Evolutionary conservation across 2,329 filamentous ascomycete genomes (phyloP), one percentile per base, ranked within the genome.

Genomic region (Neonectria coccinea): DNA sequence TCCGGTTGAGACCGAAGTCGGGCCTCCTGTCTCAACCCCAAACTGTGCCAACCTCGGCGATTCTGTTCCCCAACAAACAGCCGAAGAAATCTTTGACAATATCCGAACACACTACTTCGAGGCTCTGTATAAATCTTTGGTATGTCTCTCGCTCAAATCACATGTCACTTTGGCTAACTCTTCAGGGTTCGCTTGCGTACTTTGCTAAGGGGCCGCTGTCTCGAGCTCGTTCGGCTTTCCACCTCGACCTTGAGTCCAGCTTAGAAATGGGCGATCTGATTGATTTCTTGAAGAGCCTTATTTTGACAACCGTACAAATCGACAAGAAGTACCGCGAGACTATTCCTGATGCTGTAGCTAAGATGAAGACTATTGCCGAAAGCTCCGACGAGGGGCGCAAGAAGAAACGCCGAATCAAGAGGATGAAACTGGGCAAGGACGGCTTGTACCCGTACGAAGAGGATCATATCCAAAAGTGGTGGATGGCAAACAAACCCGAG

Each of bases 181-280:
- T 33, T 3, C 10, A 92, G 85, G 92, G 91, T 36, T 93, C 92
- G 4, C 80, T 95, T 61, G 92, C 92, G 62, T 96, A 94, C 77
- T 94, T 95, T 78, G 90, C 90, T 20, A 96, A 96, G 80, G 92
- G 92, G 1, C 91, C 92, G 1, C 81, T 96, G 20, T 92, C 92
- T 48, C 86, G 92, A 70, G 90, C 91, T 50, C 87, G 92, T 64
- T 91, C 90, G 51, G 86, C 89, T 14, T 93, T 93, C 67, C 87
- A 89, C 62, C 79, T 88, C 14, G 86, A 89, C 65, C 86, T 86
- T 56, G 87, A 90, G 74, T 81, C 85, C 7, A 86, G 84, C 22
- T 79, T 90, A 20, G 83, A 89, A 44, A 88, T 90, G 77, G 79
- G 81, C 25, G 87, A 93, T 54, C 80, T 94, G 18, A 83, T 91